Conservation (phyloP, 2,329 filamentous ascomycete genomes). For the Nigrospora osmanthi region DNA sequence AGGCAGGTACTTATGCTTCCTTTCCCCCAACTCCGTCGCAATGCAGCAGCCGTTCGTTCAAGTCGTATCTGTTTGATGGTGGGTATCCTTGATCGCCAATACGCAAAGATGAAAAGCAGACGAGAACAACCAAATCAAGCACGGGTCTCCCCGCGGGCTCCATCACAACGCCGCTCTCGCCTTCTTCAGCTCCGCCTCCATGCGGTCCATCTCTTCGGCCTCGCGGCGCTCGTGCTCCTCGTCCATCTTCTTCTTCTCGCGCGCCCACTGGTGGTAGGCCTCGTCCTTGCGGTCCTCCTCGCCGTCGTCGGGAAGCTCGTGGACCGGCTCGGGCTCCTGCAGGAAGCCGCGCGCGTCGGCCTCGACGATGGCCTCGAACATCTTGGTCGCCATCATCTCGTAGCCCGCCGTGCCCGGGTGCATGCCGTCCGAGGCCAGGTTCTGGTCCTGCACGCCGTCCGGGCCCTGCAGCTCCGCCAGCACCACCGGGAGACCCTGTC, state of each 20-base stretch:
- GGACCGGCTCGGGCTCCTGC: conserved; percentile 17
- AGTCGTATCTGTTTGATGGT: too few species aligned
- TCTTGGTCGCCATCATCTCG: conserved; percentile 24
- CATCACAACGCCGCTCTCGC: conserved; percentile 2
- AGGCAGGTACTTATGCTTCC: too few species aligned
- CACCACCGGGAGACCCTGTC: conserved; percentile 19
- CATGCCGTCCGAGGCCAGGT: conserved; percentile 14
- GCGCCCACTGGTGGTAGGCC: conserved; percentile 12
- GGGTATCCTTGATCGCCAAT: too few species aligned
- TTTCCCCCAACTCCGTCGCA: too few species aligned
- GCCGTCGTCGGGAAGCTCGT: conserved; percentile 21
- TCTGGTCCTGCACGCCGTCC: conserved; percentile 17
- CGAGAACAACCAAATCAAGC: too few species aligned
- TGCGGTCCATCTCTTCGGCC: conserved; percentile 16
- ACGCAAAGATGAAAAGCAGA: too few species aligned
- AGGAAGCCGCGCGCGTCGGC: conserved; percentile 21
- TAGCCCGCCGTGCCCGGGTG: conserved; percentile 21
- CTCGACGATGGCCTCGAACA: conserved; percentile 22
- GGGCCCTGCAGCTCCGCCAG: conserved; percentile 24
- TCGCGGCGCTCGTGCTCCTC: conserved; percentile 13
- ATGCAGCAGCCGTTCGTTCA: too few species aligned
- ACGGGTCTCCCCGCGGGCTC: too few species aligned
- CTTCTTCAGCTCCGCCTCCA: conserved; percentile 18
- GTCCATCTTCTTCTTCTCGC: conserved; percentile 17
- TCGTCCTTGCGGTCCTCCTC: conserved; percentile 20